Base-by-base conservation (phyloP, 768 basidiomycete species). In the Boletus tomentosulus region DNA sequence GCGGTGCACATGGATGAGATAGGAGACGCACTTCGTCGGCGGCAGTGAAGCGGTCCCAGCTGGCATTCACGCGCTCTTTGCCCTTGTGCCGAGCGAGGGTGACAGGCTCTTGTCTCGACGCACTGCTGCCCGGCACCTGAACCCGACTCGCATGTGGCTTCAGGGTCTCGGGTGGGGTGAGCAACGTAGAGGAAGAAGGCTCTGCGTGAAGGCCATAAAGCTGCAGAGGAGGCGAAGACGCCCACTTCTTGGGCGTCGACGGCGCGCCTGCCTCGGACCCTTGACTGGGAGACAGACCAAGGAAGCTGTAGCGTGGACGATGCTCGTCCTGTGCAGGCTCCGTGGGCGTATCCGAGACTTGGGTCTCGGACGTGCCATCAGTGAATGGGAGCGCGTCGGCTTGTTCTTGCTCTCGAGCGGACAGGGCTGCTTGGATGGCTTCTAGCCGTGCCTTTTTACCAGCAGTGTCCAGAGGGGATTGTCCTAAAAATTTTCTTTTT, bases 21-120 rank as follows among this genome's bases (percentile, higher is more conserved):
- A 10, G 48, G 25, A 4, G 33, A 53, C 59, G n/a, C 4, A 65
- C 62, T 48, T 42, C 50, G 10, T 46, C 37, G 10, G 31, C 6
- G 46, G 56, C 43, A 6, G 50, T 1, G 46, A 45, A 15, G n/a
- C n/a, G 27, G 3, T 58, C 56, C 53, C 48, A 52, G 7, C 31
- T 24, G 8, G 19, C 8, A 12, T 31, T 28, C 9, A 56, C 46
- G 1, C 63, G 57, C 50, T 55, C 56, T 42, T 71, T 69, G 10
- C 67, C 68, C 48, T 65, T 70, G 46, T 19, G 25, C 34, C 56
- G 54, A 9, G 66, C 68, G 3, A 62, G 66, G 22, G 60, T 68
- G 45, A 44, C 42, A 2, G 58, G 63, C 11, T 57, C 53, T 3
- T 53, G 56, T 33, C 39, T 52, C 1, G 41, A 24, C 19, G 9